phyloP scores from a whole-genome alignment of 768 basidiomycete species.

The Tylopilus plumbeoviolaceoides region DNA sequence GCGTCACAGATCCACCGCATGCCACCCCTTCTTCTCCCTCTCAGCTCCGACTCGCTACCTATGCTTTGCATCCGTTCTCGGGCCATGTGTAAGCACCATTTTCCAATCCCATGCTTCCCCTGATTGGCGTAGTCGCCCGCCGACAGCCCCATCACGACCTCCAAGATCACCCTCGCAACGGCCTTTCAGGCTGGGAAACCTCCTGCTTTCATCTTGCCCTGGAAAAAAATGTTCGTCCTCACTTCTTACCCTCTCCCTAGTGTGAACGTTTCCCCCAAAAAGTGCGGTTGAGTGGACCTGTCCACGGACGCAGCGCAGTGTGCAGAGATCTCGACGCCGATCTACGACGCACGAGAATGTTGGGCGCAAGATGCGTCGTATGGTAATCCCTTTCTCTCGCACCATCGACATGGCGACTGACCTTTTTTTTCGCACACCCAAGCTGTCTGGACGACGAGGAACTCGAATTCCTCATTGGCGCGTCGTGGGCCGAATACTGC shows the following conservation, averaged over 20 bases:
- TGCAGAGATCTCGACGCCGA: slow-evolving; percentile 80
- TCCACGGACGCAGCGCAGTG: slow-evolving; percentile 75
- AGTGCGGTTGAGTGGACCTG: slow-evolving; percentile 73
- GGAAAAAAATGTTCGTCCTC: slow-evolving; percentile 76
- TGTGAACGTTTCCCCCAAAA: background rate
- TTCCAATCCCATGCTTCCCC: background rate
- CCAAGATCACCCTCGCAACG: slow-evolving; percentile 10
- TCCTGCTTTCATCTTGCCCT: slow-evolving; percentile 87
- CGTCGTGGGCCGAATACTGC: slow-evolving; percentile 77
- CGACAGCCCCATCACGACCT: slow-evolving; percentile 15
- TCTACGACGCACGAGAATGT: slow-evolving; percentile 64
- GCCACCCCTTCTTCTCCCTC: background rate
- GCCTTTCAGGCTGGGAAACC: slow-evolving; percentile 63
- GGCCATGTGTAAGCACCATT: slow-evolving; percentile 10
- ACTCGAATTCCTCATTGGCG: slow-evolving; percentile 73
- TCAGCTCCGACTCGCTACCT: background rate
- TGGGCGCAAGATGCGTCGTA: slow-evolving; percentile 77
- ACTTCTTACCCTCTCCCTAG: background rate
- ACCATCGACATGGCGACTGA: background rate
- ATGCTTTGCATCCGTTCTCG: slow-evolving; percentile 18
- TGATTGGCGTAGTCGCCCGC: slow-evolving; percentile 14
- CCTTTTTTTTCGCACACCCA: background rate
- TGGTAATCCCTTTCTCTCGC: slow-evolving; percentile 45
- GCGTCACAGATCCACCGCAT: background rate
- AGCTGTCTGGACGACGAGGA: slow-evolving; percentile 87